Evolutionary conservation across 306 rosid species (phyloP).

Genomic region (Oemleria cerasiformis): DNA sequence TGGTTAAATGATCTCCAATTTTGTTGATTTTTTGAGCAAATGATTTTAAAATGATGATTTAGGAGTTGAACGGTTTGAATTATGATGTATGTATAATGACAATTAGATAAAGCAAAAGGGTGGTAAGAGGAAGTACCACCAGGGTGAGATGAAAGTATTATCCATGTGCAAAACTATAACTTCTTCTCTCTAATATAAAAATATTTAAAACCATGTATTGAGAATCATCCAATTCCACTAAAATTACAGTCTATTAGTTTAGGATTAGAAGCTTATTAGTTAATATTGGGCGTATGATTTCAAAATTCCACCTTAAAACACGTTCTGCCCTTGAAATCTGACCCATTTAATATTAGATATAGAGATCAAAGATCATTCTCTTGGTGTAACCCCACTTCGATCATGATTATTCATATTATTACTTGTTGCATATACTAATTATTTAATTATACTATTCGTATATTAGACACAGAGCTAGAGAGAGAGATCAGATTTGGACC

Average conservation of each 20-base stretch:
- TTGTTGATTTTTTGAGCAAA: too few species aligned
- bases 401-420: background rate
- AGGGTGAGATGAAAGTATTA: too few species aligned
- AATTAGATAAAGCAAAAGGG: too few species aligned
- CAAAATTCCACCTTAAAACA: conserved; percentile 7
- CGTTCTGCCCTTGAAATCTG: conserved; percentile 1
- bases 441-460: too few species aligned
- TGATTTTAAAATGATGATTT: too few species aligned
- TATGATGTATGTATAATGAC: too few species aligned
- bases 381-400: background rate
- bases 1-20: too few species aligned
- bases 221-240: conserved; percentile 21
- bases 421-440: background rate
- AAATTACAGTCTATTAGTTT: background rate
- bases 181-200: background rate
- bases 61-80: too few species aligned
- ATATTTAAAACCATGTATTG: background rate
- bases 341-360: background rate
- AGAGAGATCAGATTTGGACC: background rate
- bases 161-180: background rate
- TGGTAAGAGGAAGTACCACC: too few species aligned
- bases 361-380: background rate
- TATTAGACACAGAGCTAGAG: background rate
- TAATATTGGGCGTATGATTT: background rate
- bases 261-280: background rate